Conservation (phyloP, 139 green algal genomes). For the Picochlorum costavermella region DNA sequence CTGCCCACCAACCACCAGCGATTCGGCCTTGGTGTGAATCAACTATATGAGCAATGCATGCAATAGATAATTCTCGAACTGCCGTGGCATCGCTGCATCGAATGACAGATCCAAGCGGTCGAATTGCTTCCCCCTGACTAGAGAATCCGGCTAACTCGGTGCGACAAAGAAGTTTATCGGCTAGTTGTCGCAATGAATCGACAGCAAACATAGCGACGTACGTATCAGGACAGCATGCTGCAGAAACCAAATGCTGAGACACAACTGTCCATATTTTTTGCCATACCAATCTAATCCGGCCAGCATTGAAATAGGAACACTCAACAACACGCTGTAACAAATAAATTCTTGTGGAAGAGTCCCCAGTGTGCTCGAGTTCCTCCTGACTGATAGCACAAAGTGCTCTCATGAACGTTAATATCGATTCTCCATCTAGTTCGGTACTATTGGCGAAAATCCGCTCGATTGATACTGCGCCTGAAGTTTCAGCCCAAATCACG, state of each 20-base stretch:
- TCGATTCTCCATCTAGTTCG: slow-evolving; percentile 73
- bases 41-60: slow-evolving; percentile 77
- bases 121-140: slow-evolving; percentile 86
- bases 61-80: slow-evolving; percentile 96
- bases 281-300: slow-evolving; percentile 82
- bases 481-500: slow-evolving; percentile 50
- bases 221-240: slow-evolving; percentile 76
- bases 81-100: slow-evolving; percentile 67
- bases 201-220: slow-evolving; percentile 87
- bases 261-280: slow-evolving; percentile 86
- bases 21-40: slow-evolving; percentile 77
- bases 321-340: slow-evolving; percentile 31
- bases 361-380: slow-evolving; percentile 51
- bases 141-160: slow-evolving; percentile 96
- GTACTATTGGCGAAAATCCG: slow-evolving; percentile 41
- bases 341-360: slow-evolving; percentile 3
- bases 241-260: slow-evolving; percentile 32
- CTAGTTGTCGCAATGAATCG: slow-evolving; percentile 73
- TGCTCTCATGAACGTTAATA: slow-evolving; percentile 87
- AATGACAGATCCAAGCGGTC: slow-evolving; percentile 95
- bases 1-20: slow-evolving; percentile 93
- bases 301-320: slow-evolving; percentile 71
- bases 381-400: slow-evolving; percentile 73
- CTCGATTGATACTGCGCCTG: slow-evolving; percentile 33
- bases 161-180: slow-evolving; percentile 86